phyloP scores from a whole-genome alignment of 2,329 filamentous ascomycete species.

The Ascochyta pisi region DNA sequence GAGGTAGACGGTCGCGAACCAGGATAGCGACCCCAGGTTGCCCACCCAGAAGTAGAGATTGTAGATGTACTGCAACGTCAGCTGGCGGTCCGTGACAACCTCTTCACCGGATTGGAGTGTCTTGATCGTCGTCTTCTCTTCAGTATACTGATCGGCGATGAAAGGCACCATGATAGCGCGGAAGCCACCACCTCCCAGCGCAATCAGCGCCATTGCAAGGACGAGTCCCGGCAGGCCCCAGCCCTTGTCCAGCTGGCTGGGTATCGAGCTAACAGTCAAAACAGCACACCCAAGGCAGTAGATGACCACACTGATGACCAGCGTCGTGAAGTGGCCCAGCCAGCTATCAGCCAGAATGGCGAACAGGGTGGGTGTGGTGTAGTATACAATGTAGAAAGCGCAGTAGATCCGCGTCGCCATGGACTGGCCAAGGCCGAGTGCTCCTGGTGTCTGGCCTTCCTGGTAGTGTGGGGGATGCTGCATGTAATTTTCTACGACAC shows the following conservation, averaged over 20 bases:
- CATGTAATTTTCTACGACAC: constrained; percentile 53
- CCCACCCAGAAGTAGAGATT: constrained; percentile 50
- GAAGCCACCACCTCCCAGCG: constrained; percentile 50
- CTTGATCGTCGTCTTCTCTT: constrained; percentile 27
- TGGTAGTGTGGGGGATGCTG: constrained; percentile 40
- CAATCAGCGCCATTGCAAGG: constrained; percentile 46
- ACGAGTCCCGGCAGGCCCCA: constrained; percentile 38
- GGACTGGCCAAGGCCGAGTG: constrained; percentile 41
- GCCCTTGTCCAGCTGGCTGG: constrained; percentile 24
- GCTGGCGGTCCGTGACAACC: constrained; percentile 43
- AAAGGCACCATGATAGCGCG: constrained; percentile 47
- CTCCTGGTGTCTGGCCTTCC: constrained; percentile 45
- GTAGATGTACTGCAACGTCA: constrained; percentile 50
- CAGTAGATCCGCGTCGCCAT: constrained; percentile 61
- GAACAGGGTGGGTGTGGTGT: constrained; percentile 46
- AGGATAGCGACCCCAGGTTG: constrained; percentile 73
- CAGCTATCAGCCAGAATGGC: constrained; percentile 50
- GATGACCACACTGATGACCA: constrained; percentile 41
- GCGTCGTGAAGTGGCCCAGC: constrained; percentile 49
- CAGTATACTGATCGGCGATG: constrained; percentile 46
- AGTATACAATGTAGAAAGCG: constrained; percentile 63
- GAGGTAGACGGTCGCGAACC: constrained; percentile 69
- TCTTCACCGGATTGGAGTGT: constrained; percentile 37
- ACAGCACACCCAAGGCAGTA: constrained; percentile 34
- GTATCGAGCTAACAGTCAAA: constrained; percentile 32